Base-by-base conservation (phyloP, 345 rosid species). In the Gossypium raimondii region DNA sequence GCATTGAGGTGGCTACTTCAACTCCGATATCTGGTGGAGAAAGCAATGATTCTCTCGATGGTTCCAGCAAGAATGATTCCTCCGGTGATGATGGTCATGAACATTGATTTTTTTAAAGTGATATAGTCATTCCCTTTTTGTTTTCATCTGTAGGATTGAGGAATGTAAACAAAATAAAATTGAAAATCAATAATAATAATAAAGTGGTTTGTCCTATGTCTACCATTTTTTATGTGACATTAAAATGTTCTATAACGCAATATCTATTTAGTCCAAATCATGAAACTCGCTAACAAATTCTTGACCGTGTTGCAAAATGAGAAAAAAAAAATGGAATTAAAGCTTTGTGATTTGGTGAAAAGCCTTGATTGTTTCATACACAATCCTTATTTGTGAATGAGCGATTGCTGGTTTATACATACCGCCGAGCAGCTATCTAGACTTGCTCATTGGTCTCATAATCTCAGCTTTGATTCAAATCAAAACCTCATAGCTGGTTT, bases 111-210 rank as follows among this genome's bases (percentile, higher is more conserved):
- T 20, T 20, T 17, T 45, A 8, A 20, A 45, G 17, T 66, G 18
- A 12, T 45, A 11, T 67, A 20, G 55, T 67, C 71, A 45, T 56
- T 71, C 74, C 50, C 2, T 56, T n/a, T n/a, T 10, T n/a, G 44
- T 25, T 47, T 14, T 14, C 48, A 34, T 27, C 27, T 60, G 22
- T 41, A 58, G 67, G 62, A 58, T 10, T 50, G 41, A 25, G 16
- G 73, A 50, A 50, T 69, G 22, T 7, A 50, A 25, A 25, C 59
- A 16, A 41, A 69, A 69, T 69, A 51, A 69, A 51, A 29, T 70
- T 27, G 38, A 67, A 47, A 22, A 22, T 67, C 72, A 70, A 70
- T 52, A 50, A 29, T 52, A 50, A 29, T 59, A 6, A 67, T 58
- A 56, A 58, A 59, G 24, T 69, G 27, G 12, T 69, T 16, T 56